Evolutionary conservation across 768 basidiomycete genomes (phyloP).

Genomic region (Termitomyces sp.): DNA sequence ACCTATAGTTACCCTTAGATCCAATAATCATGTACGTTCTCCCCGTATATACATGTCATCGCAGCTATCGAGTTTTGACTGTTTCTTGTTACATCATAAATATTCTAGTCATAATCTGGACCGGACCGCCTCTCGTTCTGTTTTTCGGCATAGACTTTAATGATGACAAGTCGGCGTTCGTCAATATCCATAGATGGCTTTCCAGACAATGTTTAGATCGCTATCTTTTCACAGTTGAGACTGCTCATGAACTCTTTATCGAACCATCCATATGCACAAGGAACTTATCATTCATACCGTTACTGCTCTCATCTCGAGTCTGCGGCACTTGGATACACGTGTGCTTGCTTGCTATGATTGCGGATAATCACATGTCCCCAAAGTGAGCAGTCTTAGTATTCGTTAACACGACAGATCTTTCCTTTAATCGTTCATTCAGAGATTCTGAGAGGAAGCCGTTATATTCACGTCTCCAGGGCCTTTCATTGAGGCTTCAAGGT

Average conservation of each 20-base stretch:
- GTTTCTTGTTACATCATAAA: background rate
- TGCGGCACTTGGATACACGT: slow-evolving; percentile 4
- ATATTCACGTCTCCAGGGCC: background rate
- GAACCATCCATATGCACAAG: background rate
- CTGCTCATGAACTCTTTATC: too few relatives aligned
- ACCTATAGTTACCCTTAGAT: background rate
- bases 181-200: background rate
- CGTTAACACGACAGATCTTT: background rate
- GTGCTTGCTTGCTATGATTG: slow-evolving; percentile 2
- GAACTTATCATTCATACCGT: background rate
- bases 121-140: background rate
- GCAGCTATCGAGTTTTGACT: background rate
- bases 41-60: background rate
- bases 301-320: background rate
- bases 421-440: background rate
- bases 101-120: background rate
- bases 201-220: too few relatives aligned
- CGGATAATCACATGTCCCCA: background rate
- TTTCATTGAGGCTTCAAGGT: background rate
- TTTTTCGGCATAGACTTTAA: background rate
- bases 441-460: background rate
- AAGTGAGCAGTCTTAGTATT: background rate
- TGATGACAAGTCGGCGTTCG: background rate
- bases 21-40: slow-evolving; percentile 1
- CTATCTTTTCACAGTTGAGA: too few relatives aligned